Evolutionary conservation across 1,284 basidiomycete genomes (phyloP).

Genomic region (Ganoderma lucidum): DNA sequence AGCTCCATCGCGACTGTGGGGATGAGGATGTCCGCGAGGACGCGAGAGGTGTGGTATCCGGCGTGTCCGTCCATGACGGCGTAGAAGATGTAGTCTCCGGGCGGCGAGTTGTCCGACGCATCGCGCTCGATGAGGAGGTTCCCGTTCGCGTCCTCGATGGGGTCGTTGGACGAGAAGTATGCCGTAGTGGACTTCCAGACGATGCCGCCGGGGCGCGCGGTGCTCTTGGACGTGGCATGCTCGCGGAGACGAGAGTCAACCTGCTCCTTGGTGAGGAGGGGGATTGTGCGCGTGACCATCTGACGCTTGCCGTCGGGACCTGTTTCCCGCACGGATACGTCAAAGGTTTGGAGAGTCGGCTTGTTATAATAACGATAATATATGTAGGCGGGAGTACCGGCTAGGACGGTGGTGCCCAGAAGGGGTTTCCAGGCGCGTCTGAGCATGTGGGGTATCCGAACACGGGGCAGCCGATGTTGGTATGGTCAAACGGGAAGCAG

Average conservation of each 20-base stretch:
- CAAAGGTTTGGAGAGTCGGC: slow-evolving; percentile 53
- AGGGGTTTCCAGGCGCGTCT: slow-evolving; percentile 72
- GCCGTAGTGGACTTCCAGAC: slow-evolving; percentile 83
- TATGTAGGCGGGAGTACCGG: slow-evolving; percentile 59
- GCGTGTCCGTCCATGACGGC: slow-evolving; percentile 94
- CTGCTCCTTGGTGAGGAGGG: slow-evolving; percentile 63
- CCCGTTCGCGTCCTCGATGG: slow-evolving; percentile 89
- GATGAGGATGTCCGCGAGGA: slow-evolving; percentile 88
- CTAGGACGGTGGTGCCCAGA: slow-evolving; percentile 53
- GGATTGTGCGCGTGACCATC: slow-evolving; percentile 59
- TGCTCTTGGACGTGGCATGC: slow-evolving; percentile 56
- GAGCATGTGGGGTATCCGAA: slow-evolving; percentile 53
- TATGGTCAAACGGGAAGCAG: not conserved
- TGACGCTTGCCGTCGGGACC: slow-evolving; percentile 66
- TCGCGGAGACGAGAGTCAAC: slow-evolving; percentile 68
- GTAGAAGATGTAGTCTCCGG: slow-evolving; percentile 84
- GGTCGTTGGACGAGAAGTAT: slow-evolving; percentile 84
- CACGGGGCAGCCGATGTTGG: not conserved
- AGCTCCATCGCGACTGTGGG: slow-evolving; percentile 88
- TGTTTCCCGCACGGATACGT: slow-evolving; percentile 59
- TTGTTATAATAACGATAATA: slow-evolving; percentile 51
- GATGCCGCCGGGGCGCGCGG: slow-evolving; percentile 58
- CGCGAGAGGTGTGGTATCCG: slow-evolving; percentile 84
- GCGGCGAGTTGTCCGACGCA: slow-evolving; percentile 57
- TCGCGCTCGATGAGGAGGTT: slow-evolving; percentile 76